Evolutionary conservation across 768 basidiomycete species (phyloP), one percentile per base, ranked within the genome.

Genomic region (Agrocybe praecox): DNA sequence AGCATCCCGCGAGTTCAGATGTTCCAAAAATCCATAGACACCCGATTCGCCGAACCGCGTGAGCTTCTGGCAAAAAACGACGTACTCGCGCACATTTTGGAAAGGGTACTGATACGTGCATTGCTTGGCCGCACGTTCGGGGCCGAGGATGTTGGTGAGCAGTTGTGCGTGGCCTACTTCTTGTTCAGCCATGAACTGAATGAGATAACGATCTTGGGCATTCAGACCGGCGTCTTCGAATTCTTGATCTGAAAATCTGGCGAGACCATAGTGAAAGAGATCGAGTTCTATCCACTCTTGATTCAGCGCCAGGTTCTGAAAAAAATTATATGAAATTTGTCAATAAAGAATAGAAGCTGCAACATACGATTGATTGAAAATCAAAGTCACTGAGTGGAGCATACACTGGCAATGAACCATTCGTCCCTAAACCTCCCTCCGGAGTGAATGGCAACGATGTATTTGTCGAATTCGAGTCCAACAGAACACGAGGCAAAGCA

Each of bases 251-350:
- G 79, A 79, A 73, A 90, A 89, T 45, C 65, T 62, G 12, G 76
- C 76, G 10, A 86, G 76, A 22, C 80, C 85, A 55, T 80, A 72
- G 63, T 85, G 74, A 75, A 87, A 86, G 11, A 85, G 69, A 57
- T 85, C 83, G 59, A 80, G 74, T 64, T 88, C 85, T 58, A 88
- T 83, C 65, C 75, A 81, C 67, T 87, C 85, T 72, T 86, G 85
- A 65, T 85, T 80, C n/a, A 88, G 67, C 0, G 74, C 86, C 43
- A 87, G 70, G 59, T 81, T 78, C 78, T 80, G 55, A 34, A 45
- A 40, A n/a, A 40, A n/a, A 43, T 15, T 32, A 24, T 12, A 9
- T 23, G 9, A 57, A 5, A 26, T 17, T 22, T n/a, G 11, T 26
- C 7, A 7, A 33, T 7, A 24, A 44, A 52, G 42, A 47, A 32